Conservation (phyloP, 306 rosid genomes). For the cucumber (Cucumis sativus) region Cucumber_9930_V3 NC_026661.2:13023001-13023500, state of each 20-base stretch:
- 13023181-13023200: neutral
- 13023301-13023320: too few relatives aligned
- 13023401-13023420: too few relatives aligned
- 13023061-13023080: neutral
- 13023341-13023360: too few relatives aligned
- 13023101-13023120: neutral
- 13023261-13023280: conserved; percentile 40
- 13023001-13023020: neutral
- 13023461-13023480: too few relatives aligned
- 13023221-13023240: conserved; percentile 96
- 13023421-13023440: too few relatives aligned
- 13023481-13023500: too few relatives aligned
- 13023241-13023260: conserved; percentile 81
- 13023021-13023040: neutral
- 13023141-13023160: neutral
- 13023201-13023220: conserved; percentile 99
- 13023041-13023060: neutral
- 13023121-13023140: neutral
- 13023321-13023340: too few relatives aligned
- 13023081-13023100: neutral
- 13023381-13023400: too few relatives aligned
- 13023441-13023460: too few relatives aligned
- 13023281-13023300: conserved; percentile 7
- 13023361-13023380: too few relatives aligned
- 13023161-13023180: neutral